Evolutionary conservation across 2,329 filamentous ascomycete genomes (phyloP).

Genomic region (Nigrograna mackinnonii): DNA sequence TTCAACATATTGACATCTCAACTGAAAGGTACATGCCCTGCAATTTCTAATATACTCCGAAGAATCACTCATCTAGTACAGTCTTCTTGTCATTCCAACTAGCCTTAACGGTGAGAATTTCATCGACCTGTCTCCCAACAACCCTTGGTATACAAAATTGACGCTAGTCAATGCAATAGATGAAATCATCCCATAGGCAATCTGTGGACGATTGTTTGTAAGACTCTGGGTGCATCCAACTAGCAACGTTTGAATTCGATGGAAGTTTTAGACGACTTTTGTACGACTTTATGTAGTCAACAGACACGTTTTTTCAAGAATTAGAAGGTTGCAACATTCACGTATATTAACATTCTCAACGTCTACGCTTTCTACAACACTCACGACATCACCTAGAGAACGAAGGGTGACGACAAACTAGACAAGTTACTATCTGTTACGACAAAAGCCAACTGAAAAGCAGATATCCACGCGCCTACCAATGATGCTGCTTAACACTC

Average conservation of each 20-base stretch:
- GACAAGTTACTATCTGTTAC: constrained; percentile 87
- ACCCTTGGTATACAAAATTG: constrained; percentile 1
- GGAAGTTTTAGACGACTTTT: too few species aligned
- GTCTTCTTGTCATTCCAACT: constrained; percentile 1
- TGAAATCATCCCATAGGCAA: background rate
- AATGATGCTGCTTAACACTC: constrained; percentile 93
- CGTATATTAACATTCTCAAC: constrained; percentile 98
- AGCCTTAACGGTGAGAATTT: background rate
- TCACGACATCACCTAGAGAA: constrained; percentile 97
- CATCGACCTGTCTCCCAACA: constrained; percentile 3
- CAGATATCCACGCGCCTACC: constrained; percentile 81
- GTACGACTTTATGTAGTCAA: too few species aligned
- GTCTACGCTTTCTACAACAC: constrained; percentile 99
- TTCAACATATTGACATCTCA: constrained; percentile 1
- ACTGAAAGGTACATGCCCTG: background rate
- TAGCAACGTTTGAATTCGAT: background rate
- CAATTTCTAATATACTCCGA: constrained; percentile 1
- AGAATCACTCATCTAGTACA: constrained; percentile 1
- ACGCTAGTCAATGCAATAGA: constrained; percentile 2
- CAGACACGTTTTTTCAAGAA: too few species aligned
- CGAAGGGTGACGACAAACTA: constrained; percentile 95
- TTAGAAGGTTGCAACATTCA: too few species aligned
- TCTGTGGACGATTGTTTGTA: background rate
- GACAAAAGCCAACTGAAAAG: constrained; percentile 92
- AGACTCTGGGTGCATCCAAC: background rate